Evolutionary conservation across 768 basidiomycete genomes (phyloP), one percentile per base, ranked within the genome.

Genomic region (Podaxis carcinomalis): DNA sequence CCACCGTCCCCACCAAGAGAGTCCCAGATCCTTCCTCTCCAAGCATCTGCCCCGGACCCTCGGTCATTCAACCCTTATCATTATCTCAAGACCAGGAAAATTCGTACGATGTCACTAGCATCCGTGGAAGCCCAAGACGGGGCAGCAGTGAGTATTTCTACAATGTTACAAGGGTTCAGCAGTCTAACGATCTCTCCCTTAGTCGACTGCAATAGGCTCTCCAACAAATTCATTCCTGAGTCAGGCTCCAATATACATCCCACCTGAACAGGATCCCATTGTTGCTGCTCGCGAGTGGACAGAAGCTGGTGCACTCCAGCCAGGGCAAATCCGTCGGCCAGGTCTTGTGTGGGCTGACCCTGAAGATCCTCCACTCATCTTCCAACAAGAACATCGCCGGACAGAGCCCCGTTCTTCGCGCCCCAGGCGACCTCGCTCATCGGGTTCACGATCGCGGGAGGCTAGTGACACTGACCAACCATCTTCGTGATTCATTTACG

Each of bases 111-210:
- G 44, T 92, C 91, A 14, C 80, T 83, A 39, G 86, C 85, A 36
- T 93, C 91, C 44, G 76, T 89, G 35, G 91, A 93, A 69, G 91
- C 89, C 25, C 81, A 85, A 65, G 85, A 92, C 67, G 91, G 91
- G 39, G 90, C 89, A 57, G 87, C 88, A 52, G 91, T 92, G 71
- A 73, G 88, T 70, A n/a, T 55, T 58, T 37, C 49, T 58, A 55
- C 19, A 57, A 32, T 32, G 56, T 10, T 27, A 57, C 59, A 32
- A 42, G 42, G 40, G 47, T 23, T 62, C 46, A 47, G 51, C 57
- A 51, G 40, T 53, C 55, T 68, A n/a, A 67, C 47, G 40, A 44
- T 32, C 32, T 32, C 35, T 66, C 88, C 87, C 73, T 85, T 14
- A 92, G 85, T 66, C 59, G 16, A 90, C 91, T 27, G 83, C 89